Conservation (phyloP, 2,329 filamentous ascomycete genomes). For the Gnomoniopsis sp. region DNA sequence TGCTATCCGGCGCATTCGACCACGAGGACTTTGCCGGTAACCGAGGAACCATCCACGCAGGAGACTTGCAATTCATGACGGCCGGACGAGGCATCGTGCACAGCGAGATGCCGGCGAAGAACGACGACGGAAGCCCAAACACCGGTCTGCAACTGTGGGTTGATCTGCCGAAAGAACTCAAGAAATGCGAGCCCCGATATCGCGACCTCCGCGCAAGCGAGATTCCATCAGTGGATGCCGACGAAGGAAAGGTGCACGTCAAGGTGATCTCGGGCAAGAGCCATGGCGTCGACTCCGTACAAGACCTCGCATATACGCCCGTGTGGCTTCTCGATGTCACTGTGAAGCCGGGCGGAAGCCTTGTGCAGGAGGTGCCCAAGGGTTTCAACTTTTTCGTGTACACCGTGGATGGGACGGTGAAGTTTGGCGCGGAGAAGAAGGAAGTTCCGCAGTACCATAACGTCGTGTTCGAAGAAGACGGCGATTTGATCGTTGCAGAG, state of each 20-base stretch:
- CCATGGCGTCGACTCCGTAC: constrained; percentile 79
- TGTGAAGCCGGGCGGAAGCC: constrained; percentile 72
- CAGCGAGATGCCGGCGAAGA: constrained; percentile 87
- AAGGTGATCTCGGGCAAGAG: constrained; percentile 89
- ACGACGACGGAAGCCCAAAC: constrained; percentile 69
- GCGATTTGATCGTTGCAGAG: constrained; percentile 70
- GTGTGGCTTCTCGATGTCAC: constrained; percentile 92
- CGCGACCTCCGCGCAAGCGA: constrained; percentile 77
- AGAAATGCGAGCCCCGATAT: constrained; percentile 88
- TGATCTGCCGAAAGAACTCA: constrained; percentile 77
- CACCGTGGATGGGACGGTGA: constrained; percentile 69
- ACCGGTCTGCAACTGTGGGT: constrained; percentile 95
- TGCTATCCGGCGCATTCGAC: constrained; percentile 80
- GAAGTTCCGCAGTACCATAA: constrained; percentile 74
- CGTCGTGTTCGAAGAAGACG: constrained; percentile 78
- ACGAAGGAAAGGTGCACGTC: constrained; percentile 70
- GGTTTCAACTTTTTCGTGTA: constrained; percentile 93
- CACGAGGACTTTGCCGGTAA: constrained; percentile 91
- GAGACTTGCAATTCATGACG: constrained; percentile 98
- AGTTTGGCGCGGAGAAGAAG: constrained; percentile 53
- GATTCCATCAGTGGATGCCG: constrained; percentile 71
- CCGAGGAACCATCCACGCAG: constrained; percentile 75
- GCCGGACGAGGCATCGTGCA: constrained; percentile 90
- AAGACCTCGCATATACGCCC: constrained; percentile 91
- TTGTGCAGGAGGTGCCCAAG: constrained; percentile 71